Percentiles rank a stretch among this genome's conserved stretches.
Evolutionary conservation across 768 basidiomycete species (phyloP).

Genomic region (Collybia mongolica): DNA sequence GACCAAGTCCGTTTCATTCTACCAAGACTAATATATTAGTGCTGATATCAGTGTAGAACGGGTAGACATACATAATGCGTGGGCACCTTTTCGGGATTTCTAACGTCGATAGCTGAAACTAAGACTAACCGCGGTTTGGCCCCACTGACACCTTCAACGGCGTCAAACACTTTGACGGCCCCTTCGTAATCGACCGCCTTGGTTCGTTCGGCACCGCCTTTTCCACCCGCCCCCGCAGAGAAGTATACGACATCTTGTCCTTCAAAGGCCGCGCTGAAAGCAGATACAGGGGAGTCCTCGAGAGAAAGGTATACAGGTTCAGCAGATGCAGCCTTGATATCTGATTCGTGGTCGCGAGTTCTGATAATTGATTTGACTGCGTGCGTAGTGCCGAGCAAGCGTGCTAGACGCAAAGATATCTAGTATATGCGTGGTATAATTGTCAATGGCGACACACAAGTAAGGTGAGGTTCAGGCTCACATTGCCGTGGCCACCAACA

Average conservation of each 20-base stretch:
- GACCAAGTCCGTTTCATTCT: constrained; percentile 45
- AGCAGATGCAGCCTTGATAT: constrained; percentile 40
- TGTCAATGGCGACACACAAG: too few relatives aligned
- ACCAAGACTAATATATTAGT: neutral
- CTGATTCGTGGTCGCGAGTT: constrained; percentile 39
- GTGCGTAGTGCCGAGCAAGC: constrained; percentile 41
- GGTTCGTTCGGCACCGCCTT: constrained; percentile 54
- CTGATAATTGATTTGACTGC: constrained; percentile 61
- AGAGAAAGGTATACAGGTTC: constrained; percentile 55
- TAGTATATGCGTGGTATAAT: constrained; percentile 4
- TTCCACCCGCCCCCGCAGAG: constrained; percentile 53
- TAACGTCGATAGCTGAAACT: constrained; percentile 57
- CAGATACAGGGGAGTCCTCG: constrained; percentile 44
- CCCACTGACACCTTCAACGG: constrained; percentile 50
- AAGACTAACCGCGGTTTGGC: constrained; percentile 51
- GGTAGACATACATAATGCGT: constrained; percentile 44
- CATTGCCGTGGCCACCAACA: constrained; percentile 55
- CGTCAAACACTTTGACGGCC: constrained; percentile 69
- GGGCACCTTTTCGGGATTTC: constrained; percentile 48
- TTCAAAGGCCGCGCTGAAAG: constrained; percentile 46
- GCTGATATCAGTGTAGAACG: neutral
- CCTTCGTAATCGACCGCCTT: constrained; percentile 62
- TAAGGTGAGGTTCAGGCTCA: constrained; percentile 13
- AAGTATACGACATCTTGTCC: constrained; percentile 43
- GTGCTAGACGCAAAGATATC: constrained; percentile 51